Evolutionary conservation across 2,329 filamentous ascomycete species (phyloP).

Genomic region (Cladosporium halotolerans): DNA sequence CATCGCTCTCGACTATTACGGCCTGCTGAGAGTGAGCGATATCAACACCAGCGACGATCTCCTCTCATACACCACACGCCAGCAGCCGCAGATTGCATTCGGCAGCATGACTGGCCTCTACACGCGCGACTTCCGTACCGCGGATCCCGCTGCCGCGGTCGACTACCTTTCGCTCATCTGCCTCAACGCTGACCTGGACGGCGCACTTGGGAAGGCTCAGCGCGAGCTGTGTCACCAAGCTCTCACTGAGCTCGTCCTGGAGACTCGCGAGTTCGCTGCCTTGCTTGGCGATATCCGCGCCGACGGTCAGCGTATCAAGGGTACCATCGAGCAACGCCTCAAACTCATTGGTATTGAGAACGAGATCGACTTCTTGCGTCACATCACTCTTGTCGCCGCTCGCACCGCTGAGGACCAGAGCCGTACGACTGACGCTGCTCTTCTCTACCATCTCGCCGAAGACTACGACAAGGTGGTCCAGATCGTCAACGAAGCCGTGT

Average conservation of each 20-base stretch:
- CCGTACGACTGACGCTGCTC: constrained; percentile 83
- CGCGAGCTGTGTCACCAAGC: constrained; percentile 83
- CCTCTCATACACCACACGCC: constrained; percentile 59
- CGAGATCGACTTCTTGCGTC: constrained; percentile 77
- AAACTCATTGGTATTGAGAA: constrained; percentile 72
- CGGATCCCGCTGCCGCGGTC: constrained; percentile 79
- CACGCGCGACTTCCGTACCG: constrained; percentile 89
- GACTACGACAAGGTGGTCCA: constrained; percentile 92
- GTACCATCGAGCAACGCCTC: constrained; percentile 80
- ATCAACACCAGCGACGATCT: constrained; percentile 67
- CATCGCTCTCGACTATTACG: constrained; percentile 82
- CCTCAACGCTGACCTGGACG: constrained; percentile 76
- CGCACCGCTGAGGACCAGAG: constrained; percentile 91
- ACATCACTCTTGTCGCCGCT: constrained; percentile 89
- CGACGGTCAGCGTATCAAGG: constrained; percentile 78
- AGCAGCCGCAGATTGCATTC: constrained; percentile 82
- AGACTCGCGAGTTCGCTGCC: constrained; percentile 91
- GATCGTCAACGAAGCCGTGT: constrained; percentile 83
- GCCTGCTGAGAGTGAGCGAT: constrained; percentile 79
- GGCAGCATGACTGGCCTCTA: constrained; percentile 90
- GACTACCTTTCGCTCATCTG: constrained; percentile 91
- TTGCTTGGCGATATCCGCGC: constrained; percentile 84
- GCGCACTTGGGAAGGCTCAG: constrained; percentile 68
- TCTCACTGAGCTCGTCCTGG: constrained; percentile 87
- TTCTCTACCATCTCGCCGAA: constrained; percentile 88